Conservation (phyloP, 2,329 filamentous ascomycete species). For the Cladosporium phlei region DNA sequence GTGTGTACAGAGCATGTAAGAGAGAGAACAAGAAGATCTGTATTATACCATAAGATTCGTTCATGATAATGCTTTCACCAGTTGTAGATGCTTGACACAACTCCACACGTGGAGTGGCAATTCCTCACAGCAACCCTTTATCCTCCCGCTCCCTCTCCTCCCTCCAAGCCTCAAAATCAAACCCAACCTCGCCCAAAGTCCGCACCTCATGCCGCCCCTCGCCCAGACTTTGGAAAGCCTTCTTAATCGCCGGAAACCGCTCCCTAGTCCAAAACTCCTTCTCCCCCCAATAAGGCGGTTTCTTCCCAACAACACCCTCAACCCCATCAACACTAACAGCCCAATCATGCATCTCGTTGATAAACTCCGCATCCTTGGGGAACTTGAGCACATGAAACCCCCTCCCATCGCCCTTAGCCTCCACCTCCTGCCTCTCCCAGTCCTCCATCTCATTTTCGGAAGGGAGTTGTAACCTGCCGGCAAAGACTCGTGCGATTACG, state of each 20-base stretch:
- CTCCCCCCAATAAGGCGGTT: conserved; percentile 66
- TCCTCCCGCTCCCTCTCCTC: background rate
- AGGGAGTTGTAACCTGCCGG: conserved; percentile 64
- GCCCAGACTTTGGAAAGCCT: conserved; percentile 64
- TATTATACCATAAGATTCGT: conserved; percentile 4
- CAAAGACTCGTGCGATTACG: conserved; percentile 70
- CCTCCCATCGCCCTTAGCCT: conserved; percentile 40
- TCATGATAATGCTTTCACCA: background rate
- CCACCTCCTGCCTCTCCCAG: conserved; percentile 55
- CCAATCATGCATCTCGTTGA: conserved; percentile 66
- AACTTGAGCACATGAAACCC: conserved; percentile 53
- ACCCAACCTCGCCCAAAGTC: conserved; percentile 66
- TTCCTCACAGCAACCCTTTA: background rate
- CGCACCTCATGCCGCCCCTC: conserved; percentile 53
- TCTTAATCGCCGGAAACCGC: conserved; percentile 64
- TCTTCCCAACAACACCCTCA: conserved; percentile 53
- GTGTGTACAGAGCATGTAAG: conserved; percentile 7
- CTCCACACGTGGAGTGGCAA: background rate
- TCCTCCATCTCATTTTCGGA: conserved; percentile 56
- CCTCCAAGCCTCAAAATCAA: conserved; percentile 27
- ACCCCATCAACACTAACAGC: conserved; percentile 41
- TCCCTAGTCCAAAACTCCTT: conserved; percentile 68
- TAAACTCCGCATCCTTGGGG: conserved; percentile 62
- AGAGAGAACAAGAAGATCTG: conserved; percentile 10
- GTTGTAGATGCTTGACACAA: background rate